These are phyloP conservation scores for Pittosporum tobira DNA, from an alignment of 129 eudicot species.

Conservation along the genomic window DNA sequence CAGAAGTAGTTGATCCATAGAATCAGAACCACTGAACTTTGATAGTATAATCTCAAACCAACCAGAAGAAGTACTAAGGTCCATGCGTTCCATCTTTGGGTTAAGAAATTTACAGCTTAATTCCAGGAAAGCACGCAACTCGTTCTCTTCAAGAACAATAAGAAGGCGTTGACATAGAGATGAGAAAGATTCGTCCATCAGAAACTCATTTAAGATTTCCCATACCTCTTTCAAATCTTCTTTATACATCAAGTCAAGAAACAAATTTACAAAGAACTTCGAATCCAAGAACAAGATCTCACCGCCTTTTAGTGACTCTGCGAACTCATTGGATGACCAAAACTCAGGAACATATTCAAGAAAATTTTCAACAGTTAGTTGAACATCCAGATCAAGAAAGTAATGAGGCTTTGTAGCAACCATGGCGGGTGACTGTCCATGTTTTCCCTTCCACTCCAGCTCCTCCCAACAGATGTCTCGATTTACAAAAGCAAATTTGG, in stretches of 20 bases:
- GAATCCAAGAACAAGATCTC: slow-evolving; percentile 55
- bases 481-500: slow-evolving; percentile 82
- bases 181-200: slow-evolving; percentile 73
- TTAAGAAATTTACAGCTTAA: slow-evolving; percentile 33
- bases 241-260: slow-evolving; percentile 63
- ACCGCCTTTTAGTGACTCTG: slow-evolving; percentile 80
- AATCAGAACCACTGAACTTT: slow-evolving; percentile 29
- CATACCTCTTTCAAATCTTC: slow-evolving; percentile 64
- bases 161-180: slow-evolving; percentile 65
- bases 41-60: slow-evolving; percentile 62
- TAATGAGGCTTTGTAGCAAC: slow-evolving; percentile 99
- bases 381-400: slow-evolving; percentile 94
- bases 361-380: slow-evolving; percentile 78
- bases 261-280: slow-evolving; percentile 56
- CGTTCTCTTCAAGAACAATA: slow-evolving; percentile 62
- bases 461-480: slow-evolving; percentile 98
- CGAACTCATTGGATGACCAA: slow-evolving; percentile 85
- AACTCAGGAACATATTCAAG: slow-evolving; percentile 89
- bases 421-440: slow-evolving; percentile 98
- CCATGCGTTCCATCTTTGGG: slow-evolving; percentile 19
- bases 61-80: slow-evolving; percentile 18
- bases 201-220: slow-evolving; percentile 53
- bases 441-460: slow-evolving; percentile 97
- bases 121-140: slow-evolving; percentile 43
- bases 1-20: slow-evolving; percentile 59